Conservation (phyloP, 2,329 filamentous ascomycete species). For the Fusarium phyllophilum region DNA sequence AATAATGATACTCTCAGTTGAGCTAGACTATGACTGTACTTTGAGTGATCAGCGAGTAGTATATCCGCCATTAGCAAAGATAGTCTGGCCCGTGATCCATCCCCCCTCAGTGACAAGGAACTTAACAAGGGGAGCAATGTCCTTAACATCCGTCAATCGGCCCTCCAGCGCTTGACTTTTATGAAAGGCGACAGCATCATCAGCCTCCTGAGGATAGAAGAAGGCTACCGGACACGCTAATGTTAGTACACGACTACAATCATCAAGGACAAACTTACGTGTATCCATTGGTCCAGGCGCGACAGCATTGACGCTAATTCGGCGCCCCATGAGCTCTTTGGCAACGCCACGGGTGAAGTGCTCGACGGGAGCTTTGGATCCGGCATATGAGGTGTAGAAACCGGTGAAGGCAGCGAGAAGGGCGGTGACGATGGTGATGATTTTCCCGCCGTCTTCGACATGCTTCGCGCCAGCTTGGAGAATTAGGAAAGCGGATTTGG, state of each 20-base stretch:
- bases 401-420: neutral
- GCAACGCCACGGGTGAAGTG: neutral
- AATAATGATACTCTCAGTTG: neutral
- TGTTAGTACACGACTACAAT: no score
- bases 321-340: neutral
- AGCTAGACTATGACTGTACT: neutral
- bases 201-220: neutral
- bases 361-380: neutral
- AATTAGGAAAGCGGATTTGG: neutral
- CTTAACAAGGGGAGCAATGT: neutral
- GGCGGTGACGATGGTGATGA: neutral
- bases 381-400: neutral
- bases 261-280: neutral
- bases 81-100: neutral
- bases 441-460: neutral
- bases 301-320: neutral
- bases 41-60: neutral
- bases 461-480: neutral
- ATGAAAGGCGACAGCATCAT: neutral
- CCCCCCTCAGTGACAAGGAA: neutral
- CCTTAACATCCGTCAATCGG: neutral
- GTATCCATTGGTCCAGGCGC: neutral
- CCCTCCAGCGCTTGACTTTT: neutral
- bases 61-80: neutral
- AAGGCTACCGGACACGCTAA: accelerated